A percentile compares a stretch with the other conserved stretches of the same genome.
phyloP scores from a whole-genome alignment of 208 protist genomes.

The Leishmania gerbilli region DNA sequence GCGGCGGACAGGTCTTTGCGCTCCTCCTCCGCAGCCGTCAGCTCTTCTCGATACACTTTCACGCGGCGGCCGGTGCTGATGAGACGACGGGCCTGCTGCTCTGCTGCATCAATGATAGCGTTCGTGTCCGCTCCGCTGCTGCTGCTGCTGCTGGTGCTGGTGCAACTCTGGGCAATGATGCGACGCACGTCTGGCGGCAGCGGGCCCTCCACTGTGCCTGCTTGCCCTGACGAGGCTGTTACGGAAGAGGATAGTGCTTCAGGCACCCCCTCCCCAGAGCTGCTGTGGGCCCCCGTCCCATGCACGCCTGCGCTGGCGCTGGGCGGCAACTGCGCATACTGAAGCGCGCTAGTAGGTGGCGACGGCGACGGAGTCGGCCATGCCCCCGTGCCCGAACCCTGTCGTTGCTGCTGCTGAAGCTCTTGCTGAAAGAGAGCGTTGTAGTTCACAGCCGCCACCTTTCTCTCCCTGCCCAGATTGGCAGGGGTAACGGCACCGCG shows the following conservation, averaged over 20 bases:
- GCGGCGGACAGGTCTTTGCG: slow-evolving; percentile 48
- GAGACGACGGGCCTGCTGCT: slow-evolving; percentile 77
- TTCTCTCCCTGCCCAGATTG: slow-evolving; percentile 6
- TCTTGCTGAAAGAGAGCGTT: slow-evolving; percentile 39
- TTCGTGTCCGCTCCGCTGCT: slow-evolving; percentile 2
- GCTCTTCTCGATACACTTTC: slow-evolving; percentile 81
- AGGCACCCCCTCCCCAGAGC: neutral
- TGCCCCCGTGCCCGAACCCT: neutral
- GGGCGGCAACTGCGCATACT: neutral
- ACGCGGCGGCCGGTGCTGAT: slow-evolving; percentile 78
- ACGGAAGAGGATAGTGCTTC: neutral
- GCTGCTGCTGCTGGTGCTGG: neutral
- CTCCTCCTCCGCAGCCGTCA: slow-evolving; percentile 74
- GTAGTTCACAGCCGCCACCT: slow-evolving; percentile 40
- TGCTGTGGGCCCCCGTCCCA: neutral
- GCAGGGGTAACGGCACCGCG: neutral
- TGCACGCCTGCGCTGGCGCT: slow-evolving; percentile 1
- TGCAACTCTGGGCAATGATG: slow-evolving; percentile 59
- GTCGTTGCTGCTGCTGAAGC: slow-evolving; percentile 3
- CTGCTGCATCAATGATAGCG: slow-evolving; percentile 42
- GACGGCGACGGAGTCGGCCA: slow-evolving; percentile 1
- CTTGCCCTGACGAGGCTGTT: neutral
- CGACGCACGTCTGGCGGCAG: slow-evolving; percentile 73
- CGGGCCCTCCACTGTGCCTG: slow-evolving; percentile 54
- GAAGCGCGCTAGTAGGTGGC: neutral